These are phyloP conservation scores for Metarhizium album DNA, from an alignment of 2,329 filamentous ascomycete species.

Conservation along the genomic window DNA sequence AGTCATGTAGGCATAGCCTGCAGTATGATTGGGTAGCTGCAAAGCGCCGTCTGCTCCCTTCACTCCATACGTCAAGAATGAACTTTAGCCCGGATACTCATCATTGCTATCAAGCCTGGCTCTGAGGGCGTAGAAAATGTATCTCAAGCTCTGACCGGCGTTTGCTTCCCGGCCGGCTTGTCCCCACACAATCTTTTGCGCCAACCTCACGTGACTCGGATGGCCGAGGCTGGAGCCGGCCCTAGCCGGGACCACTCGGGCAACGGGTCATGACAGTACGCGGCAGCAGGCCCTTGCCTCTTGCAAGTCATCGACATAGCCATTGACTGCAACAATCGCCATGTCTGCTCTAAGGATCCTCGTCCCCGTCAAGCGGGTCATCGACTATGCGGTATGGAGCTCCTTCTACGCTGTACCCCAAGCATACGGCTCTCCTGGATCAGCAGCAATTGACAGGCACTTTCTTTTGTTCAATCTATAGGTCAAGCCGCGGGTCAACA, in stretches of 20 bases:
- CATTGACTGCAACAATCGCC: constrained; percentile 11
- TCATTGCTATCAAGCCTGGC: no score
- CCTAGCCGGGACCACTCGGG: constrained; percentile 27
- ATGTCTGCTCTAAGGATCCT: constrained; percentile 64
- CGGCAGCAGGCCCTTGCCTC: neutral
- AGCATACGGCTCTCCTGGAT: neutral
- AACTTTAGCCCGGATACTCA: no score
- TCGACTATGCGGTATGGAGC: constrained; percentile 66
- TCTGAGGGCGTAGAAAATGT: no score
- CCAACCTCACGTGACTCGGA: constrained; percentile 22
- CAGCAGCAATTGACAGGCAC: neutral
- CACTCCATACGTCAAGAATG: no score
- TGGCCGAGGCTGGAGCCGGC: constrained; percentile 33
- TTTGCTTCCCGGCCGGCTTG: neutral
- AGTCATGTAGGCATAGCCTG: no score
- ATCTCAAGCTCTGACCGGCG: no score
- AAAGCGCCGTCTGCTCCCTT: no score
- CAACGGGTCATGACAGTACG: neutral
- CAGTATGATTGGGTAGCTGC: no score
- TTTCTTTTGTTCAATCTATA: constrained; percentile 18
- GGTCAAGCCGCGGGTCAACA: constrained; percentile 62
- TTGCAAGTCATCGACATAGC: neutral
- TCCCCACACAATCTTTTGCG: neutral
- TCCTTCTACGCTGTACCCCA: neutral
- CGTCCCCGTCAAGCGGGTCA: constrained; percentile 73